phyloP scores from a whole-genome alignment of 805 yeast genomes.

The Candida suzukii region DNA sequence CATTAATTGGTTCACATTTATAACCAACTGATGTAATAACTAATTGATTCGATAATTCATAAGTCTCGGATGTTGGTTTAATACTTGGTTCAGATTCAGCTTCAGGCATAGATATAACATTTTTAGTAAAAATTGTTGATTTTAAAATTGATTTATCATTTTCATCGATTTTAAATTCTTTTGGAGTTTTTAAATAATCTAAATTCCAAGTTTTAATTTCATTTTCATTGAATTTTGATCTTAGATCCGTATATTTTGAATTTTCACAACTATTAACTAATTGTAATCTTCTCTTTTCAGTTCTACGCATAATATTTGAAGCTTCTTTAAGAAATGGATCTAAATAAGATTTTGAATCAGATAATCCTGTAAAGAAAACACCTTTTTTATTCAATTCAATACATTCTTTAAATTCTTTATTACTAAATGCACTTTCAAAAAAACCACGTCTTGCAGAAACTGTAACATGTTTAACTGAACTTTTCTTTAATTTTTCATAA shows the following conservation, averaged over 20 bases:
- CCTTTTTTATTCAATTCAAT: constrained; percentile 49
- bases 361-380: constrained; percentile 36
- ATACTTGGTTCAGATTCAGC: constrained; percentile 27
- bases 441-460: constrained; percentile 86
- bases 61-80: constrained; percentile 28
- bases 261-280: constrained; percentile 46
- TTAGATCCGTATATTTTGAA: constrained; percentile 2
- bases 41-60: constrained; percentile 44
- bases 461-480: constrained; percentile 55
- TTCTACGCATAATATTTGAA: constrained; percentile 36
- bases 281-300: constrained; percentile 58
- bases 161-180: constrained; percentile 34
- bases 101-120: constrained; percentile 34
- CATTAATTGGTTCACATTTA: constrained; percentile 57
- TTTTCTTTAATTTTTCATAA: constrained; percentile 38
- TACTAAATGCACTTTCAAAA: constrained; percentile 81
- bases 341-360: constrained; percentile 29
- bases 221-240: constrained; percentile 1
- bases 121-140: constrained; percentile 43
- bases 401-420: constrained; percentile 84
- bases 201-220: constrained; percentile 49
- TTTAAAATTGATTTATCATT: constrained; percentile 30
- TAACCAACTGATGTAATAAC: constrained; percentile 83
- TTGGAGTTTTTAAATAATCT: constrained; percentile 64
- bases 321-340: constrained; percentile 21